Evolutionary conservation across 148 eudicot species (phyloP).

Genomic region (Fallopia convolvulus): DNA sequence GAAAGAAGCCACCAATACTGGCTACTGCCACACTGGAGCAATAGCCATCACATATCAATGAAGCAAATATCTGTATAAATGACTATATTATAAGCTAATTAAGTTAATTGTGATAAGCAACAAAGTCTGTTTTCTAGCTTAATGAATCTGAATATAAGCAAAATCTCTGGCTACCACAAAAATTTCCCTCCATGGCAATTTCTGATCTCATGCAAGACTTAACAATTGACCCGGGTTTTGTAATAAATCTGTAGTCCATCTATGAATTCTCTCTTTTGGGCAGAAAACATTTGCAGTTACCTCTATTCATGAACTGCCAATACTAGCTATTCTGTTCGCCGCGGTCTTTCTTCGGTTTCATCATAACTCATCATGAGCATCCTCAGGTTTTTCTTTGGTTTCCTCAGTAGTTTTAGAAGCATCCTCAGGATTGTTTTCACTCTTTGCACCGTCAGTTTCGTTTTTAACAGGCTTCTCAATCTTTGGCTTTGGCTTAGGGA

Average conservation of each 20-base stretch:
- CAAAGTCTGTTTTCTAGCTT: neutral
- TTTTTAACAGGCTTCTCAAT: slow-evolving; percentile 72
- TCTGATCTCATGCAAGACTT: neutral
- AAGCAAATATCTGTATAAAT: slow-evolving; percentile 3
- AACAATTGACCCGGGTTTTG: neutral
- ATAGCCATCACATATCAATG: neutral
- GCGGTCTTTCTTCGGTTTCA: slow-evolving; percentile 9
- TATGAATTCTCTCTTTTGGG: slow-evolving; percentile 4
- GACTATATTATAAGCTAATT: neutral
- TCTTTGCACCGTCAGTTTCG: slow-evolving; percentile 31
- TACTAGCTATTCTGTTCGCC: neutral
- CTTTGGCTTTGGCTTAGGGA: slow-evolving; percentile 93
- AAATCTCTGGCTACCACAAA: slow-evolving; percentile 2
- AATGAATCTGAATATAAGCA: slow-evolving; percentile 1
- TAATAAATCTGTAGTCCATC: neutral
- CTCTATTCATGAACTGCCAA: slow-evolving; percentile 1
- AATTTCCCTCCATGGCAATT: neutral
- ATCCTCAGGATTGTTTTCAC: slow-evolving; percentile 26
- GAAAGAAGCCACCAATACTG: no score
- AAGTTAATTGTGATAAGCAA: neutral
- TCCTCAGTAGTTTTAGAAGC: slow-evolving; percentile 31
- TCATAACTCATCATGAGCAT: slow-evolving; percentile 66
- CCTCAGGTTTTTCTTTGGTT: slow-evolving; percentile 21
- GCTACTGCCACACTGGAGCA: no score
- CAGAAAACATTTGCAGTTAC: neutral